Conservation (phyloP, 192 early-diverging fungal species). For the Umbelopsis sp. region DNA sequence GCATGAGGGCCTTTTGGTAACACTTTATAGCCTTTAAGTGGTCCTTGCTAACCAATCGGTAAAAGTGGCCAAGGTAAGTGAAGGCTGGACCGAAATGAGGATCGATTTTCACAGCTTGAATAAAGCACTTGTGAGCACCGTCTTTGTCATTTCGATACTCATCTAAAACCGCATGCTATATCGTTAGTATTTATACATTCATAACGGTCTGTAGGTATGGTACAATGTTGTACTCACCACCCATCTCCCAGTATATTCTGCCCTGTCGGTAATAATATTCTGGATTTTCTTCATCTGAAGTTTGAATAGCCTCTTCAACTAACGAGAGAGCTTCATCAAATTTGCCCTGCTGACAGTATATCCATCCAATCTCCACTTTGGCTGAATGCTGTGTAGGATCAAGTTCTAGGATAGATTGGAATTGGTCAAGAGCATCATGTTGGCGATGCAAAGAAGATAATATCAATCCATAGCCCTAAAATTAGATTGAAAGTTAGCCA, state of each 20-base stretch:
- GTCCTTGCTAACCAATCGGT: conserved; percentile 68
- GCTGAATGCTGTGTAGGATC: conserved; percentile 50
- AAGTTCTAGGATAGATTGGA: conserved; percentile 53
- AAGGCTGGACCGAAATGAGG: conserved; percentile 65
- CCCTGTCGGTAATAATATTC: conserved; percentile 69
- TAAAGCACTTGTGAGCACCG: conserved; percentile 66
- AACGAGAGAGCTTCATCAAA: conserved; percentile 53
- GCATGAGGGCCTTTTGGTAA: conserved; percentile 74
- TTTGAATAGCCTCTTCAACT: conserved; percentile 54
- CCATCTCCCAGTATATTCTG: conserved; percentile 75
- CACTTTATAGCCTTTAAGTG: conserved; percentile 74
- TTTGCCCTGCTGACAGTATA: conserved; percentile 54
- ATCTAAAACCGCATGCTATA: conserved; percentile 24
- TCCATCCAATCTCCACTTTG: conserved; percentile 73
- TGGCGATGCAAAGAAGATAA: conserved; percentile 49
- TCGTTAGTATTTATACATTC: background rate
- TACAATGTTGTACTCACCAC: conserved; percentile 45
- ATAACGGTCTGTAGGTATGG: background rate
- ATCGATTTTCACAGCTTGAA: conserved; percentile 74
- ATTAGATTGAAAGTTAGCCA: background rate
- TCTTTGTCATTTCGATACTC: conserved; percentile 59
- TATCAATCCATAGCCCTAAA: conserved; percentile 60
- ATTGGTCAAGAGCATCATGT: conserved; percentile 58
- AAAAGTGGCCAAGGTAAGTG: conserved; percentile 82
- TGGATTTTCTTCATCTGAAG: conserved; percentile 46